A percentile compares a stretch with the other conserved stretches of the same genome.
Evolutionary conservation across 1,284 basidiomycete species (phyloP).

Genomic region (Heterobasidion parviporum): DNA sequence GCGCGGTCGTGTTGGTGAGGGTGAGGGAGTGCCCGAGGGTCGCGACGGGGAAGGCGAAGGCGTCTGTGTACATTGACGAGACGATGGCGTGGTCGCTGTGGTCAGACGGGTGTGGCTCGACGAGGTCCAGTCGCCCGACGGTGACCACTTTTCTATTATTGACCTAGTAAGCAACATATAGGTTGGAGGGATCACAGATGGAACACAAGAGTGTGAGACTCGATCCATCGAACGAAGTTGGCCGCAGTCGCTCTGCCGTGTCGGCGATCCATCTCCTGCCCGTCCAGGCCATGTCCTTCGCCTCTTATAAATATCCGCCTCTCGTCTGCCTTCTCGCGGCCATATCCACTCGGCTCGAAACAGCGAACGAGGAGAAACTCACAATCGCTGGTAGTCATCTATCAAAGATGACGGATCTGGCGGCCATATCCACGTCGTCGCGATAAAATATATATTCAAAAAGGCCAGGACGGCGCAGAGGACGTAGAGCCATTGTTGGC

Average conservation of each 20-base stretch:
- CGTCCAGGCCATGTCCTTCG: too few relatives aligned
- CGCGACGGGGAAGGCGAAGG: conserved; percentile 30
- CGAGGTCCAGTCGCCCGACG: background rate
- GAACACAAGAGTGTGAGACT: background rate
- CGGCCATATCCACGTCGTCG: background rate
- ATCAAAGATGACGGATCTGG: background rate
- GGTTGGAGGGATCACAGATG: background rate
- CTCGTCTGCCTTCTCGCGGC: too few relatives aligned
- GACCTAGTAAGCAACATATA: background rate
- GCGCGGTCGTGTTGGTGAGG: conserved; percentile 24
- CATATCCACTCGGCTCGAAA: too few relatives aligned
- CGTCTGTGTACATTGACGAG: conserved; percentile 33
- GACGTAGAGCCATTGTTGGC: background rate
- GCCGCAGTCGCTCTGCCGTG: background rate
- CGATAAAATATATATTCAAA: background rate
- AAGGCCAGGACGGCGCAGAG: background rate
- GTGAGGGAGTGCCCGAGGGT: conserved; percentile 33
- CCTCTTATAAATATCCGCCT: too few relatives aligned
- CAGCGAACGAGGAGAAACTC: background rate
- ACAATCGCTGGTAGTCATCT: background rate
- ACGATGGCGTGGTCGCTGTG: conserved; percentile 25
- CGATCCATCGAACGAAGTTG: background rate
- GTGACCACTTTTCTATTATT: background rate
- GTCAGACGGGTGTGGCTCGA: background rate
- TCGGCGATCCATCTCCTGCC: background rate